Evolutionary conservation across 2,329 filamentous ascomycete genomes (phyloP).

Genomic region (Coniochaeta sp.): DNA sequence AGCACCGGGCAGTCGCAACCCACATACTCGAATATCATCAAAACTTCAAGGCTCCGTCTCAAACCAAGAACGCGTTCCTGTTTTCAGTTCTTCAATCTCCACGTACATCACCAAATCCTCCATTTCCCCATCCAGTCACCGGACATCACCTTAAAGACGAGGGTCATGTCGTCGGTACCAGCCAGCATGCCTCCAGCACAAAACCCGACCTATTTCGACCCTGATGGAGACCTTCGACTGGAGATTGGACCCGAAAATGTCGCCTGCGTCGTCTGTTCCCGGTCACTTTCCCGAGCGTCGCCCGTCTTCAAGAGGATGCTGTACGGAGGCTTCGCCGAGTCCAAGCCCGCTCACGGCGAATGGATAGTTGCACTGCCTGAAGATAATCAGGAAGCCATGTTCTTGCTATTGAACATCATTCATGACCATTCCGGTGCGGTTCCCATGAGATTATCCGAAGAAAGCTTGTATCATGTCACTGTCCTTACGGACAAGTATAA

Average conservation of each 20-base stretch:
- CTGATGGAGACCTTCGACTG: neutral
- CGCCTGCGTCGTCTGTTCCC: neutral
- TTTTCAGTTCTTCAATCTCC: neutral
- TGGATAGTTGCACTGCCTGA: constrained; percentile 11
- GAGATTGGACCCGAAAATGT: too few relatives aligned
- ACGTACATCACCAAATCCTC: neutral
- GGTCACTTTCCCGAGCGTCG: neutral
- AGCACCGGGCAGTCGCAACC: too few relatives aligned
- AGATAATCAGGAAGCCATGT: constrained; percentile 19
- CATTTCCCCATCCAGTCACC: too few relatives aligned
- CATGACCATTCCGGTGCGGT: constrained; percentile 21
- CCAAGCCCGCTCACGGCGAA: neutral
- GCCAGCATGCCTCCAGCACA: neutral
- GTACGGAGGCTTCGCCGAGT: neutral
- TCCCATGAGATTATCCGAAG: constrained; percentile 12
- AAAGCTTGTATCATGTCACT: constrained; percentile 18
- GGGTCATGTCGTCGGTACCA: neutral
- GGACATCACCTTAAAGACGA: too few relatives aligned
- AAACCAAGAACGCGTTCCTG: neutral
- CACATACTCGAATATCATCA: too few relatives aligned
- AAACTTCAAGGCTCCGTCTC: neutral
- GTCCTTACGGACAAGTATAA: constrained; percentile 23
- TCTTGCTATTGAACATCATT: constrained; percentile 20
- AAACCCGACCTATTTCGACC: constrained; percentile 3
- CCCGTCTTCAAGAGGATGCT: neutral